Evolutionary conservation across 257 asterid genomes (phyloP).

Genomic region (Solanum dulcamara): DNA sequence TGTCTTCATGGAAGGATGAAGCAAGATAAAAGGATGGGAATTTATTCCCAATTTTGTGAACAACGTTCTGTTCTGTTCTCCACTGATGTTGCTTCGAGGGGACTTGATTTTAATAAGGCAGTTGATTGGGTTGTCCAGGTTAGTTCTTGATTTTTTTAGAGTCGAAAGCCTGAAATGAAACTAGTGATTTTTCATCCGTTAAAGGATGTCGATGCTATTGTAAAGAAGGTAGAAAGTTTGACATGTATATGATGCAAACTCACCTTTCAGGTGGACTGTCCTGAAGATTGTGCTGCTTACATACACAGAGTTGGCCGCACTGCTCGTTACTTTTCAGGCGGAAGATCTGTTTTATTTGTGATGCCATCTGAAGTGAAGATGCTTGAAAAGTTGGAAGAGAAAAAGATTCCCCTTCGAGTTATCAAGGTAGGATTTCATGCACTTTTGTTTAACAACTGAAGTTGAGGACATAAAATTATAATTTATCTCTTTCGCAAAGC

Average conservation of each 20-base stretch:
- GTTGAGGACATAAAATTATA: not conserved
- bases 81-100: constrained; percentile 93
- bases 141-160: constrained; percentile 5
- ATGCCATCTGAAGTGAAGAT: constrained; percentile 76
- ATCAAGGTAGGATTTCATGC: constrained; percentile 40
- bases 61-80: constrained; percentile 63
- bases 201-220: not conserved
- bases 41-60: constrained; percentile 70
- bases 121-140: constrained; percentile 99
- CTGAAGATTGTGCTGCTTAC: constrained; percentile 83
- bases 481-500: not conserved
- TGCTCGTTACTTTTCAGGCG: constrained; percentile 88
- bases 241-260: not conserved
- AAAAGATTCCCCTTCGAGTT: constrained; percentile 57
- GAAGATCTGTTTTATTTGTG: constrained; percentile 75
- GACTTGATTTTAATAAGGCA: constrained; percentile 83
- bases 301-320: constrained; percentile 98
- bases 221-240: not conserved
- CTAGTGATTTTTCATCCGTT: not conserved
- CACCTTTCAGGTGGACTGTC: constrained; percentile 76
- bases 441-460: not conserved
- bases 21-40: constrained; percentile 75
- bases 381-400: constrained; percentile 69
- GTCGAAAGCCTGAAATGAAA: not conserved
- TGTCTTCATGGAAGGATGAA: constrained; percentile 92